phyloP scores from a whole-genome alignment of 169 alveolate genomes.

The Cryptosporidium felis region DNA sequence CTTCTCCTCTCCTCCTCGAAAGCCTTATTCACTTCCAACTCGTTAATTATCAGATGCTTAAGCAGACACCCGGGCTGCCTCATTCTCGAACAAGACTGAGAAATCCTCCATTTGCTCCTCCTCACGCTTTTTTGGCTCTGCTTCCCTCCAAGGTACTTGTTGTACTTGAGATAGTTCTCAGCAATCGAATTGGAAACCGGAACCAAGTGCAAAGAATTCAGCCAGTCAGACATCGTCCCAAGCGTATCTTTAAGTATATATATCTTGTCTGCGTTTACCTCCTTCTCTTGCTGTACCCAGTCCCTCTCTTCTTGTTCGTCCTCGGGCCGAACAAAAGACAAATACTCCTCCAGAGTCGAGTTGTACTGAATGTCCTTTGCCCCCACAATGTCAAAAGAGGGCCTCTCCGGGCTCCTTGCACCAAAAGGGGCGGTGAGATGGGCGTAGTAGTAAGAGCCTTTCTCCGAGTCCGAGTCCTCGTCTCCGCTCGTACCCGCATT shows the following conservation, averaged over 20 bases:
- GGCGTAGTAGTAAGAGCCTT: too few species aligned
- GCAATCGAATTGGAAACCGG: conserved; percentile 53
- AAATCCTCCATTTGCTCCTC: conserved; percentile 50
- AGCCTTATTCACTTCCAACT: neutral
- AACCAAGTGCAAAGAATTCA: neutral
- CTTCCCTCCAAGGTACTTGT: conserved; percentile 15
- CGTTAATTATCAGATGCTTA: conserved; percentile 11
- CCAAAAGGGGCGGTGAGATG: too few species aligned
- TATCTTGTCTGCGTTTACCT: neutral
- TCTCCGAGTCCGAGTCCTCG: too few species aligned
- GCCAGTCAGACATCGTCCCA: neutral
- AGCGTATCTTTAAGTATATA: conserved; percentile 6
- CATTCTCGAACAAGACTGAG: conserved; percentile 56
- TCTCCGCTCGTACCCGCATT: neutral
- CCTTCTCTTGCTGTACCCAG: neutral
- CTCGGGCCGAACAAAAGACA: conserved; percentile 11
- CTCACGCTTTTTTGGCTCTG: neutral
- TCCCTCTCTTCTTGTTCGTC: neutral
- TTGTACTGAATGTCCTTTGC: conserved; percentile 3
- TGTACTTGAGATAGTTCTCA: conserved; percentile 13
- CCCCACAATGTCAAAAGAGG: conserved; percentile 48
- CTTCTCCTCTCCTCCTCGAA: neutral
- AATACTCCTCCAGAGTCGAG: conserved; percentile 41
- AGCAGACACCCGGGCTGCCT: conserved; percentile 63
- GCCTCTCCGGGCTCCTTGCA: neutral